phyloP scores from a whole-genome alignment of 1,284 basidiomycete genomes.

The Ceraceosorus bombacis region DNA sequence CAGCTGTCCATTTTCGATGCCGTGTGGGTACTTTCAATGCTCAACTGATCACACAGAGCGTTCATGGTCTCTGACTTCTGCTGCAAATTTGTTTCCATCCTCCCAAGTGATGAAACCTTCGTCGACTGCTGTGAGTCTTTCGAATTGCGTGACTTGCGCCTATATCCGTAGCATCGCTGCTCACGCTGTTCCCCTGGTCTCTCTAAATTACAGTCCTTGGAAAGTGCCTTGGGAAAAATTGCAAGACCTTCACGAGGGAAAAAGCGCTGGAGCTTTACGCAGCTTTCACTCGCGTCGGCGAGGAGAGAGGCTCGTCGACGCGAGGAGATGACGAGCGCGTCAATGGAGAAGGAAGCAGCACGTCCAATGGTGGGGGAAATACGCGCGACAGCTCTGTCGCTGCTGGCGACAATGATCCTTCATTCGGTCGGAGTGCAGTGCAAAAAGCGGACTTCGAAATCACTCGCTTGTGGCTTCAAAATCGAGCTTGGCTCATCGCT shows the following conservation, averaged over 20 bases:
- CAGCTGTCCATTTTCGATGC: constrained; percentile 14
- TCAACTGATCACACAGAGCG: no score
- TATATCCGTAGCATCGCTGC: no score
- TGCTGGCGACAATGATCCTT: background rate
- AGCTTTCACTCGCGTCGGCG: constrained; percentile 20
- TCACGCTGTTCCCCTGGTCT: no score
- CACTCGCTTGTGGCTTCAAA: constrained; percentile 34
- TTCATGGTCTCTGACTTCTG: no score
- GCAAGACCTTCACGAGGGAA: constrained; percentile 23
- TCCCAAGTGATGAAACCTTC: constrained; percentile 32
- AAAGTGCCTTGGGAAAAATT: constrained; percentile 28
- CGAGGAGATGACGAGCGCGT: background rate
- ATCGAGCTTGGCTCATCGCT: constrained; percentile 33
- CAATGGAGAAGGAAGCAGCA: background rate
- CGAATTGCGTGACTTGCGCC: background rate
- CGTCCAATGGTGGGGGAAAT: background rate
- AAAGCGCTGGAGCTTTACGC: constrained; percentile 25
- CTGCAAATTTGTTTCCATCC: constrained; percentile 17
- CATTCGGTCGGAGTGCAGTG: constrained; percentile 10
- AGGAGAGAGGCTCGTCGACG: background rate
- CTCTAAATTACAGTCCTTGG: background rate
- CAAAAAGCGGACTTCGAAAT: constrained; percentile 37
- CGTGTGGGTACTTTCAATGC: background rate
- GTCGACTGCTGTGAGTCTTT: constrained; percentile 36
- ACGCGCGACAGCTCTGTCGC: background rate